Evolutionary conservation across 805 yeast species (phyloP).

Genomic region (Starmerella asiatica): DNA sequence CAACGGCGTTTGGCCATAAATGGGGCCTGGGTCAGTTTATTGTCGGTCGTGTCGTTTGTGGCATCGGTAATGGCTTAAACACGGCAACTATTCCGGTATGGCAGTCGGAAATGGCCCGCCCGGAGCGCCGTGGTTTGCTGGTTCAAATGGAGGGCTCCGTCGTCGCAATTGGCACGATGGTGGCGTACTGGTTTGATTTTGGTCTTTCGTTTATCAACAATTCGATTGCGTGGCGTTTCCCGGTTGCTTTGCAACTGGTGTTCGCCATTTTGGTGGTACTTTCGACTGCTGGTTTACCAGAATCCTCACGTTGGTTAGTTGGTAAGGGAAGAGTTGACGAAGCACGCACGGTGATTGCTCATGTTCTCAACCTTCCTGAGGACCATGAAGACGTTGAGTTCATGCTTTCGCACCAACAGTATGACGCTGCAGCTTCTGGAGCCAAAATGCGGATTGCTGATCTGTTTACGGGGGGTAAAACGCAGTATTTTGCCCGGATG

Average conservation of each 20-base stretch:
- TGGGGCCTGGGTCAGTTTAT: conserved; percentile 53
- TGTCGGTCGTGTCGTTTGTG: conserved; percentile 57
- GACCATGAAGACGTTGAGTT: conserved; percentile 16
- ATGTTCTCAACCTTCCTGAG: conserved; percentile 26
- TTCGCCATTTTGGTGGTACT: conserved; percentile 46
- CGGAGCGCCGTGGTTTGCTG: conserved; percentile 52
- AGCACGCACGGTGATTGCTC: conserved; percentile 36
- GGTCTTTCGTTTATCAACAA: conserved; percentile 47
- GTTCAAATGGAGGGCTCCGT: conserved; percentile 61
- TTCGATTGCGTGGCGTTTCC: conserved; percentile 56
- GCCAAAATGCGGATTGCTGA: conserved; percentile 18
- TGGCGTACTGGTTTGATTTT: conserved; percentile 65
- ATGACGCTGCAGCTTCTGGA: conserved; percentile 21
- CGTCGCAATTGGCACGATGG: conserved; percentile 57
- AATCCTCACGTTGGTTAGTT: conserved; percentile 74
- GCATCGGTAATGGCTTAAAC: conserved; percentile 63
- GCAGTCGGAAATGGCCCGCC: conserved; percentile 62
- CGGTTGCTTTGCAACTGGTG: conserved; percentile 57
- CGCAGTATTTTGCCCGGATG: conserved; percentile 20
- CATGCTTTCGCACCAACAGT: conserved; percentile 15
- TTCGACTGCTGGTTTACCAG: conserved; percentile 52
- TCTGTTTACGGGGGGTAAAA: conserved; percentile 20
- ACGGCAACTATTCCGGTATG: conserved; percentile 75
- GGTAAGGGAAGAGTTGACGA: conserved; percentile 44
- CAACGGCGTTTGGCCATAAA: conserved; percentile 35